Evolutionary conservation across 78 protist species (phyloP).

Genomic region (Dictyostelium capitatum): DNA sequence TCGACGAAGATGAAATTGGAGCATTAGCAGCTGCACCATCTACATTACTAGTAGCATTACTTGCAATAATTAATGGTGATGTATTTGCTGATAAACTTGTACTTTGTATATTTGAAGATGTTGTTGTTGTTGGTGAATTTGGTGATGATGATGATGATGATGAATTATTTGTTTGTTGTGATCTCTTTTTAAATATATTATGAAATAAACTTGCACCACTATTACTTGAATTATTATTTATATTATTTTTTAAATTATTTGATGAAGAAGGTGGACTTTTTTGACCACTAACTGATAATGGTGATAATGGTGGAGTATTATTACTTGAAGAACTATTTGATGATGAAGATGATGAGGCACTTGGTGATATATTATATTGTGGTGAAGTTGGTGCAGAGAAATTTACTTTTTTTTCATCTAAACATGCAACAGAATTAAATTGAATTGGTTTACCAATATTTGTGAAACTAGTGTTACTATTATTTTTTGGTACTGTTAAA

Average conservation of each 20-base stretch:
- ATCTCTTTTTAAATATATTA: conserved; percentile 57
- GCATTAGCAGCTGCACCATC: conserved; percentile 4
- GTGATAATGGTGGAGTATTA: conserved; percentile 27
- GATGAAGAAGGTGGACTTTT: conserved; percentile 50
- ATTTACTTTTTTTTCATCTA: conserved; percentile 20
- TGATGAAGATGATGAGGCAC: neutral
- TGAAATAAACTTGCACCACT: conserved; percentile 42
- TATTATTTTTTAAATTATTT: neutral
- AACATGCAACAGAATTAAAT: neutral
- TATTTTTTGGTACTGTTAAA: conserved; percentile 16
- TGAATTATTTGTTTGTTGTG: too few species aligned
- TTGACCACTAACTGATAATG: neutral
- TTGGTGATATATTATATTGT: neutral
- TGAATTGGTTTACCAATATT: neutral
- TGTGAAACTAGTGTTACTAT: neutral
- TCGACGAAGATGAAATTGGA: conserved; percentile 7
- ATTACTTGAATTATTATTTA: neutral
- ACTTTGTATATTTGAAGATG: too few species aligned
- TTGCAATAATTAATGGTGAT: conserved; percentile 5
- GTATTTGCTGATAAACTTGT: neutral
- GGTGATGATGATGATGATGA: neutral
- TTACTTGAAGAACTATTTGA: neutral
- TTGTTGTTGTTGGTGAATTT: neutral
- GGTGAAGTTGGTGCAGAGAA: conserved; percentile 18
- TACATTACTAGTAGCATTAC: neutral